Evolutionary conservation across 768 basidiomycete genomes (phyloP), one percentile per base, ranked within the genome.

Genomic region (Agaricus blazei): DNA sequence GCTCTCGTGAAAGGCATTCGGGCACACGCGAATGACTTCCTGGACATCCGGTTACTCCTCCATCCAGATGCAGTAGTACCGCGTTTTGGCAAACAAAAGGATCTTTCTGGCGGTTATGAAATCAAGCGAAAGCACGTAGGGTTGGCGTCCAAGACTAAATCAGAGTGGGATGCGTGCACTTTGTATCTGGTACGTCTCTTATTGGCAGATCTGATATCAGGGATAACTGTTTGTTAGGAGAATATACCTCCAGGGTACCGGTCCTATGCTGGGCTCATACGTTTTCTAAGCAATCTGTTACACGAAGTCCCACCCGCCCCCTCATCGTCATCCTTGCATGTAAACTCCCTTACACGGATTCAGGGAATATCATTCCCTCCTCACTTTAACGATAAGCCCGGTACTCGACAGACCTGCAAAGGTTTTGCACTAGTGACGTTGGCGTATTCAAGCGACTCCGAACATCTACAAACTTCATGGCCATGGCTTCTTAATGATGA

Each of bases 401-500:
- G 70, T 2, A 75, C 78, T 26, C 60, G 69, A 12, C 81, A 85
- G 2, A 79, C 76, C 52, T 85, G 79, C 67, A 91, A 87, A 72
- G 87, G 87, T 1, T 92, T 91, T 58, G 88, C 88, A 0, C 78
- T 93, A 28, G 70, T 92, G 52, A 82, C 82, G 0, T 70, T 92
- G 43, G 66, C 72, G 2, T 55, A 67, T 4, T 36, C 64, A 1
- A 65, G 70, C 1, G 75, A 82, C 26, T 74, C 69, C 2, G 67
- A 76, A 7, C 57, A 64, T 1, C 57, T 92, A 0, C 65, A 82
- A 0, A 38, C 68, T 0, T 61, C 62, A 24, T 93, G 87, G 85
- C 83, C 84, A 5, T 93, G 90, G 88, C 1, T 54, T 12, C 9
- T 36, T 23, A n/a, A 14, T 67, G 38, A 54, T 37, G 28, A 11